Conservation (phyloP, 345 rosid species). For the Hibiscus syriacus region DNA sequence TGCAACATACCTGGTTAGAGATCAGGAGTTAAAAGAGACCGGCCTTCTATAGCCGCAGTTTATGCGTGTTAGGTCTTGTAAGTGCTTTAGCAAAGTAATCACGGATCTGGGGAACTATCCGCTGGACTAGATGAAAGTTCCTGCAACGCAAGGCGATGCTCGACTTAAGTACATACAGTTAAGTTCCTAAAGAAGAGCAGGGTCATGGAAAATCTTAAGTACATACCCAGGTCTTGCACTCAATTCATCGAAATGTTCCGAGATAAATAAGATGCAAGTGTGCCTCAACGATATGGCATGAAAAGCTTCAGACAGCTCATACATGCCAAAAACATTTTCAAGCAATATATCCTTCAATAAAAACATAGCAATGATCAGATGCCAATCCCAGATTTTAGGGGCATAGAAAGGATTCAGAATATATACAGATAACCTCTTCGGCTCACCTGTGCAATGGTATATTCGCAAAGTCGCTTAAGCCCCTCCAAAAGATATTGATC, state of each 20-base stretch:
- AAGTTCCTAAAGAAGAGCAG: background rate
- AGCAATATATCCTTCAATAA: conserved; percentile 65
- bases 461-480: conserved; percentile 92
- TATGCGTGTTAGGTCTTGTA: conserved; percentile 54
- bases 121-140: conserved; percentile 61
- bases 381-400: conserved; percentile 6
- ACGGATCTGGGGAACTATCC: conserved; percentile 58
- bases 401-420: conserved; percentile 9
- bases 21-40: conserved; percentile 19
- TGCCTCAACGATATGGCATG: too few species aligned
- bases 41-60: conserved; percentile 46
- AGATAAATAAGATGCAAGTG: too few species aligned
- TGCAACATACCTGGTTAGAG: too few species aligned
- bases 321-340: conserved; percentile 88
- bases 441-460: conserved; percentile 92
- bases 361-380: conserved; percentile 17
- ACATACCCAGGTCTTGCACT: conserved; percentile 69
- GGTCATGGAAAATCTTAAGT: conserved; percentile 5
- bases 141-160: conserved; percentile 32
- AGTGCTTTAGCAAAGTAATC: conserved; percentile 65
- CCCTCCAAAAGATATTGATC: conserved; percentile 97
- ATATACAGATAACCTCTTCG: conserved; percentile 1
- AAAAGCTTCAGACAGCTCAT: too few species aligned
- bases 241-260: conserved; percentile 85
- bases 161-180: background rate